Evolutionary conservation across 257 asterid genomes (phyloP), one percentile per base, ranked within the genome.

Genomic region (Petunia secreta): DNA sequence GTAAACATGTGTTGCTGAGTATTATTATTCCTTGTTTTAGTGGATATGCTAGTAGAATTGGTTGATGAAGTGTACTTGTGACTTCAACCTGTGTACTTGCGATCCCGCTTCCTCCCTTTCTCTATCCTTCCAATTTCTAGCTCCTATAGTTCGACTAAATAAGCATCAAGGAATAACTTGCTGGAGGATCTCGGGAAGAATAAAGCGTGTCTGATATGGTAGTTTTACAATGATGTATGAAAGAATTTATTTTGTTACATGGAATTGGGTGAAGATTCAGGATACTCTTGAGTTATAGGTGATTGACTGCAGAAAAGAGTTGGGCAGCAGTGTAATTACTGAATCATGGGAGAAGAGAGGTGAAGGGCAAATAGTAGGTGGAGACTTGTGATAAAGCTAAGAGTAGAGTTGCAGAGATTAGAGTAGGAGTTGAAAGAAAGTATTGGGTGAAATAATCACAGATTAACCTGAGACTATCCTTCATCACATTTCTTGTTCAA

Each of bases 361-460:
- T 71, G 62, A 71, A 48, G 60, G 52, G 62, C 34, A 50, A 52
- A 73, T 73, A 36, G 46, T 73, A 11, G 60, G 60, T 71, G 77
- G 62, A 71, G 36, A 73, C 36, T 50, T 73, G 13, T 73, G 63
- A 60, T 52, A 50, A 52, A 73, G 48, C 78, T 73, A 52, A 50
- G 48, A 13, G 48, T 73, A 1, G 78, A 25, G 63, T 73, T 36
- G 78, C 78, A 73, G 63, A 52, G 25, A 36, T 11, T 50, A 14
- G 78, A 1, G 8, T 73, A 73, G 63, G 63, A 36, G 46, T 73
- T 50, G 48, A 73, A 36, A 73, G 78, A 52, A 52, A 52, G 57
- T 52, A 52, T 73, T 73, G 14, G 46, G 78, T 36, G 78, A 73
- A 2, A 73, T 11, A 50, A 36, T 50, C 78, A 73, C 78, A 73